Conservation (phyloP, 257 asterid species). For the Solanum stenotomum region DNA sequence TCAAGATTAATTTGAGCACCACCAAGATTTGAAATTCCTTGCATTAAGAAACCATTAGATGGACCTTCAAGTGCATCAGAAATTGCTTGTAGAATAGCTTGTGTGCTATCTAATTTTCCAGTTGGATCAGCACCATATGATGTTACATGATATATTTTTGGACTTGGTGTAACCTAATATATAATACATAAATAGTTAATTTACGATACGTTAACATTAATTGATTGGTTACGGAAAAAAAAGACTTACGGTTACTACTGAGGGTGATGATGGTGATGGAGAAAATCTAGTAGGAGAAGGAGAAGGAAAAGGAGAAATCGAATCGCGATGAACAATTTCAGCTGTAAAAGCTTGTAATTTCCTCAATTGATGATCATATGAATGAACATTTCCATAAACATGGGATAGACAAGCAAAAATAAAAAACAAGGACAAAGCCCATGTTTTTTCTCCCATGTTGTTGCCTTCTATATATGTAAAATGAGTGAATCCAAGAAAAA, state of each 20-base stretch:
- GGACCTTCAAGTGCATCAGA: constrained; percentile 60
- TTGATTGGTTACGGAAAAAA: background rate
- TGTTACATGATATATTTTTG: constrained; percentile 48
- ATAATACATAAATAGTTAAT: background rate
- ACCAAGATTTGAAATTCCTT: constrained; percentile 67
- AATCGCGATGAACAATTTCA: constrained; percentile 14
- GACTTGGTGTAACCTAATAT: constrained; percentile 15
- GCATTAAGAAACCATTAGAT: constrained; percentile 37
- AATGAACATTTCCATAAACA: constrained; percentile 8
- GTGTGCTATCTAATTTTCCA: constrained; percentile 60
- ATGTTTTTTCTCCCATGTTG: background rate
- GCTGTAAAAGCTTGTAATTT: constrained; percentile 12
- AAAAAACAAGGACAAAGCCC: background rate
- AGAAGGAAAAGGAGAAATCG: constrained; percentile 3
- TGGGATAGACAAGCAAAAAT: background rate
- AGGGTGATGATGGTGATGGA: background rate
- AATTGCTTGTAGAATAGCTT: constrained; percentile 51
- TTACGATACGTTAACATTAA: background rate
- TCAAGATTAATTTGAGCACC: constrained; percentile 76
- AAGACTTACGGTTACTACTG: constrained; percentile 1
- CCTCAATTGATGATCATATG: background rate
- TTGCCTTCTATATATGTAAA: background rate
- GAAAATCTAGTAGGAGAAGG: background rate
- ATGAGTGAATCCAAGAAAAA: background rate
- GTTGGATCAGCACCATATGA: constrained; percentile 89